phyloP scores from a whole-genome alignment of 352 stramenopile genomes.

The Globisporangium solare region DNA sequence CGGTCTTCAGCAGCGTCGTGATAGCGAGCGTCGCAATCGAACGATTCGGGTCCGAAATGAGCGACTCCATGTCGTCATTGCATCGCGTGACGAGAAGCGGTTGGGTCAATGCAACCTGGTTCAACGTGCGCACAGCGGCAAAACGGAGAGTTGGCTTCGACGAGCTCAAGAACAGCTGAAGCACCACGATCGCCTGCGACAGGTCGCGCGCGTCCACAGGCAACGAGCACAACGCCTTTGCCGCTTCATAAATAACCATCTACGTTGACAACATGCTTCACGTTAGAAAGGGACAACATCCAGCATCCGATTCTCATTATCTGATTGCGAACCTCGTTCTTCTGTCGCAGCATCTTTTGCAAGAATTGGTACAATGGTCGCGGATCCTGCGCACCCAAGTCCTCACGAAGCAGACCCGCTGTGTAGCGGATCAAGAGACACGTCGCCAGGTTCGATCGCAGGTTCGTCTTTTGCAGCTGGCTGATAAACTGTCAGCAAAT shows the following conservation, averaged over 20 bases:
- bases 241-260: constrained; percentile 99
- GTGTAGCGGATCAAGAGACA: constrained; percentile 98
- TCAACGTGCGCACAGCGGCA: constrained; percentile 95
- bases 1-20: constrained; percentile 98
- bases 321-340: constrained; percentile 73
- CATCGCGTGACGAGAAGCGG: constrained; percentile 96
- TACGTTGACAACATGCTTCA: constrained; percentile 22
- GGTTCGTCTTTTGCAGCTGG: constrained; percentile 91
- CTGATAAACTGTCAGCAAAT: constrained; percentile 49
- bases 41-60: constrained; percentile 97
- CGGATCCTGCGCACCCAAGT: constrained; percentile 76
- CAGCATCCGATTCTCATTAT: not conserved
- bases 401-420: constrained; percentile 85
- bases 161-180: constrained; percentile 94
- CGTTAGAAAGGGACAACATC: not conserved
- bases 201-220: constrained; percentile 96
- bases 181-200: constrained; percentile 94
- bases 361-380: constrained; percentile 88
- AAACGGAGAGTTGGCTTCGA: constrained; percentile 96
- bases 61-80: constrained; percentile 98
- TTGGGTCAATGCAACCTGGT: constrained; percentile 87
- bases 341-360: constrained; percentile 95
- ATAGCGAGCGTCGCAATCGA: constrained; percentile 99
- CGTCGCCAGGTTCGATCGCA: constrained; percentile 93
- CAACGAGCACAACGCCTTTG: constrained; percentile 94